phyloP scores from a whole-genome alignment of 2,329 filamentous ascomycete species.

The Colletotrichum simmondsii region DNA sequence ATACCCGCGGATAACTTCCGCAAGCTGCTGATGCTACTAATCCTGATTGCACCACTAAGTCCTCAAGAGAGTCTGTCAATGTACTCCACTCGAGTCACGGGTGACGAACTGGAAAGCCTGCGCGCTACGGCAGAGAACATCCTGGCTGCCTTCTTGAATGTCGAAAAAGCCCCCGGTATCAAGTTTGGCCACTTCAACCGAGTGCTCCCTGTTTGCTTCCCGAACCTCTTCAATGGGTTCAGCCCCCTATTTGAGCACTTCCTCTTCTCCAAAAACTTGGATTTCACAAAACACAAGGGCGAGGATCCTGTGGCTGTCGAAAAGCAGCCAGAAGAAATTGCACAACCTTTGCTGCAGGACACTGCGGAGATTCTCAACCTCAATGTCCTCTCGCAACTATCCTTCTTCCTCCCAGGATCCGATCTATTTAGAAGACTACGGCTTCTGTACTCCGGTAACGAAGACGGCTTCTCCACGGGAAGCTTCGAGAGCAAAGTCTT shows the following conservation, averaged over 20 bases:
- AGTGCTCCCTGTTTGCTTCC: slow-evolving; percentile 69
- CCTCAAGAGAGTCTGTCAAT: slow-evolving; percentile 73
- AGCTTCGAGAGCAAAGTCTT: slow-evolving; percentile 80
- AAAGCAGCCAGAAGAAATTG: slow-evolving; percentile 39
- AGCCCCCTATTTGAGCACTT: slow-evolving; percentile 79
- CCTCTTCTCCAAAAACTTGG: slow-evolving; percentile 77
- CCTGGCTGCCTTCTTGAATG: slow-evolving; percentile 72
- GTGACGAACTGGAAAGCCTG: slow-evolving; percentile 67
- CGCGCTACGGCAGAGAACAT: slow-evolving; percentile 72
- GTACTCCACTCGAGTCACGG: slow-evolving; percentile 67
- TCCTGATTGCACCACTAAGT: slow-evolving; percentile 73
- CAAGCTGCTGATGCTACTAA: slow-evolving; percentile 75
- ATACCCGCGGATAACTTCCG: slow-evolving; percentile 80
- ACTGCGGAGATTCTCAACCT: slow-evolving; percentile 71
- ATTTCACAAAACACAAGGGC: slow-evolving; percentile 67
- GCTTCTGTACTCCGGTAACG: slow-evolving; percentile 75
- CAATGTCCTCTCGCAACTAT: slow-evolving; percentile 75
- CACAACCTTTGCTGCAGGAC: slow-evolving; percentile 62
- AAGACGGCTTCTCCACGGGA: slow-evolving; percentile 81
- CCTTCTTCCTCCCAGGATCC: slow-evolving; percentile 75
- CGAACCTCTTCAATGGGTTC: slow-evolving; percentile 75
- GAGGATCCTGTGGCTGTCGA: slow-evolving; percentile 32
- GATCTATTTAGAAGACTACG: slow-evolving; percentile 74
- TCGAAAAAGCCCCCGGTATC: slow-evolving; percentile 72
- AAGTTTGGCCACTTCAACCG: slow-evolving; percentile 70